Percentiles rank a stretch among this genome's conserved stretches.
These are phyloP conservation scores for Nakazawaea peltata DNA, from an alignment of 805 yeast genomes.

Conservation along the genomic window DNA sequence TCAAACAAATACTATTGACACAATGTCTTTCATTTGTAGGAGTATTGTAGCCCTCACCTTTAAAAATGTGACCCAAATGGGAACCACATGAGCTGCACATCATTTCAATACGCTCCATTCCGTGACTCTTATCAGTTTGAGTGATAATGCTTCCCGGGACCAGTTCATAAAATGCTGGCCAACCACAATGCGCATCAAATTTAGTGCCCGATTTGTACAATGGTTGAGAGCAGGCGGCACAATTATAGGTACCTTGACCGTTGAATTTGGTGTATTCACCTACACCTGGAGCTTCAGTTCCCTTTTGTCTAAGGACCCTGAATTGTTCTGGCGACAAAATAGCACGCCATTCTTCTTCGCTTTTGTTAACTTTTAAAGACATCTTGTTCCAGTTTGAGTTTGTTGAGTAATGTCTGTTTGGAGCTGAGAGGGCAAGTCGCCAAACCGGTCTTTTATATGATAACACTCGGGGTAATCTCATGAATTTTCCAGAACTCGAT, in stretches of 20 bases:
- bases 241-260: slow-evolving; percentile 57
- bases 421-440: too few relatives aligned
- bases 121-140: slow-evolving; percentile 52
- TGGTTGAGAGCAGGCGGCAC: slow-evolving; percentile 83
- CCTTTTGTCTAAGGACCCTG: slow-evolving; percentile 65
- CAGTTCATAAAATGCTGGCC: slow-evolving; percentile 96
- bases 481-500: too few relatives aligned
- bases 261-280: slow-evolving; percentile 52
- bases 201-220: slow-evolving; percentile 74
- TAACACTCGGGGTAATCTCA: too few relatives aligned
- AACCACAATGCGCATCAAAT: slow-evolving; percentile 90
- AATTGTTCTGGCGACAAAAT: slow-evolving; percentile 69
- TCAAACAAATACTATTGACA: slow-evolving; percentile 79
- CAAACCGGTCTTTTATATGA: too few relatives aligned
- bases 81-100: slow-evolving; percentile 85
- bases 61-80: slow-evolving; percentile 92
- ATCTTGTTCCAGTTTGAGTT: too few relatives aligned
- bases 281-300: slow-evolving; percentile 60
- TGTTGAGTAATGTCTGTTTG: too few relatives aligned
- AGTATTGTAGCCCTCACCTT: slow-evolving; percentile 82
- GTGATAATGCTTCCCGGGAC: slow-evolving; percentile 69
- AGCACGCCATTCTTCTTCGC: slow-evolving; percentile 74
- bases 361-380: slow-evolving; percentile 10
- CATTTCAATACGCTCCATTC: slow-evolving; percentile 87
- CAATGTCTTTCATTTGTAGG: slow-evolving; percentile 94